Percentiles rank a stretch among this genome's conserved stretches.
These are phyloP conservation scores for Thalassiosira livingstoniorum DNA, from an alignment of 352 stramenopile genomes.

Conservation along the genomic window DNA sequence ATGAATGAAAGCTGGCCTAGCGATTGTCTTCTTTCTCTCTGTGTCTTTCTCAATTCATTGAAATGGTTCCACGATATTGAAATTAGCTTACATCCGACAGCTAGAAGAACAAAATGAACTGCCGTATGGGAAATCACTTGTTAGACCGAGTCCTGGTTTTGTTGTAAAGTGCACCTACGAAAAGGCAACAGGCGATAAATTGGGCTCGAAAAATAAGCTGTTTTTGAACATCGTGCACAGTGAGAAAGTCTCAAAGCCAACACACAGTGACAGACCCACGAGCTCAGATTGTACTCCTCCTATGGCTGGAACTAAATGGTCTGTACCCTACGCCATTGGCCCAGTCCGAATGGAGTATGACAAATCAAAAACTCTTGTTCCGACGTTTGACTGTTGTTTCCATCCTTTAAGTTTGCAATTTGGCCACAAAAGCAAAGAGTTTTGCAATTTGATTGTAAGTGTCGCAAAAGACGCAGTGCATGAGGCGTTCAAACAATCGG, in stretches of 20 bases:
- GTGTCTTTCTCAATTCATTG: not conserved
- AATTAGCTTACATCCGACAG: conserved; percentile 32
- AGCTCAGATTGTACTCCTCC: conserved; percentile 53
- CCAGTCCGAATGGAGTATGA: conserved; percentile 91
- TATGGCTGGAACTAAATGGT: conserved; percentile 85
- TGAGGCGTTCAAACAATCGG: conserved; percentile 64
- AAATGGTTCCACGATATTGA: not conserved
- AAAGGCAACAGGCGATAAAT: conserved; percentile 24
- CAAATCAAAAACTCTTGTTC: conserved; percentile 82
- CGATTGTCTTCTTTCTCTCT: not conserved
- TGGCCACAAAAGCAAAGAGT: conserved; percentile 79
- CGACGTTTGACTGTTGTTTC: conserved; percentile 93
- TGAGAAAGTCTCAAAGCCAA: conserved; percentile 87
- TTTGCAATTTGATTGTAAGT: conserved; percentile 89
- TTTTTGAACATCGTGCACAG: conserved; percentile 94
- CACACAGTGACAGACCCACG: conserved; percentile 60
- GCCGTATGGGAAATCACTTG: conserved; percentile 88
- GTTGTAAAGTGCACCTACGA: conserved; percentile 88
- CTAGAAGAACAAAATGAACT: conserved; percentile 91
- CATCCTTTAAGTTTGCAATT: conserved; percentile 89
- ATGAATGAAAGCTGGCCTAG: not conserved
- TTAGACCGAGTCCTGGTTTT: conserved; percentile 89
- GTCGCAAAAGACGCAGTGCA: conserved; percentile 90
- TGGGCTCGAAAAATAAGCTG: conserved; percentile 87
- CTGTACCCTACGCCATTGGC: conserved; percentile 91